phyloP scores from a whole-genome alignment of 1,284 basidiomycete species.

The Takashimella koratensis region DNA sequence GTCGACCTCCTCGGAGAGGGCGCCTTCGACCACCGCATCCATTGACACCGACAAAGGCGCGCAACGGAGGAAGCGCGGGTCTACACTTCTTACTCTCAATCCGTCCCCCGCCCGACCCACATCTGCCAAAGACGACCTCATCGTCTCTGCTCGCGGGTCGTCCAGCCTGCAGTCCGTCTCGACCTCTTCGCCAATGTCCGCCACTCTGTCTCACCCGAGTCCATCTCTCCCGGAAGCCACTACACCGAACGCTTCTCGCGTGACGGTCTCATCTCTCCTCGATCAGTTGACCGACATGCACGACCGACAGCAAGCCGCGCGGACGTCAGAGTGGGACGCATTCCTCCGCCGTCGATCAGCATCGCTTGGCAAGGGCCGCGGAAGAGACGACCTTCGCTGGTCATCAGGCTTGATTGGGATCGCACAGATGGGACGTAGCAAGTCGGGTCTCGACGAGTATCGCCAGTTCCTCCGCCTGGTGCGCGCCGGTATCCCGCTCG shows the following conservation, averaged over 20 bases:
- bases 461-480: slow-evolving; percentile 75
- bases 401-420: slow-evolving; percentile 79
- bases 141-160: slow-evolving; percentile 39
- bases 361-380: slow-evolving; percentile 18
- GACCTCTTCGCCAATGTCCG: slow-evolving; percentile 14
- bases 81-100: slow-evolving; percentile 29
- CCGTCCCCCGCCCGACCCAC: slow-evolving; percentile 47
- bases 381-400: slow-evolving; percentile 62
- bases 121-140: slow-evolving; percentile 40
- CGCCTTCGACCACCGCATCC: background rate
- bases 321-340: slow-evolving; percentile 79
- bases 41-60: background rate
- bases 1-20: background rate
- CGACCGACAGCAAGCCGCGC: slow-evolving; percentile 70
- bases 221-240: slow-evolving; percentile 3
- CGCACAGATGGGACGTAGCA: slow-evolving; percentile 67
- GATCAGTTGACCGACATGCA: slow-evolving; percentile 81
- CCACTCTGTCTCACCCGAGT: slow-evolving; percentile 13
- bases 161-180: slow-evolving; percentile 21
- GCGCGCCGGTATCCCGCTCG: slow-evolving; percentile 78
- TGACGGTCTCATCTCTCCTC: slow-evolving; percentile 71
- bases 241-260: slow-evolving; percentile 48
- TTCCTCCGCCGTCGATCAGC: slow-evolving; percentile 59
- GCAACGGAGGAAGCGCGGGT: background rate
- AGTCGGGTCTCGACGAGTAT: slow-evolving; percentile 66